Evolutionary conservation across 257 asterid genomes (phyloP), one percentile per base, ranked within the genome.

Genomic region (Gynochthodes officinalis): DNA sequence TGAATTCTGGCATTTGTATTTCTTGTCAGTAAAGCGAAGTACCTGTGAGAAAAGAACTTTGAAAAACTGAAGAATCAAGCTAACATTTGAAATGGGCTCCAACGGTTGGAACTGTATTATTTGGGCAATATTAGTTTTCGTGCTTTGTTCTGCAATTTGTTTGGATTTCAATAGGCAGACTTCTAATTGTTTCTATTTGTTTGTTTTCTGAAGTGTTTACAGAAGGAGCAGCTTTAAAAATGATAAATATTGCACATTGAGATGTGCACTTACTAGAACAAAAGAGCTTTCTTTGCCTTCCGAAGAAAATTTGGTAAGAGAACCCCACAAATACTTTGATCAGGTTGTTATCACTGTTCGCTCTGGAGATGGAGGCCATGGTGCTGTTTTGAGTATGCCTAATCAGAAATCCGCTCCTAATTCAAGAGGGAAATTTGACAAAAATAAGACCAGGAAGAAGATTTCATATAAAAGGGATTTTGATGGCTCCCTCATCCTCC

Each of bases 311-410:
- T 76, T 88, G 60, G 68, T 84, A 44, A 88, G 83, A 79, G 96
- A 93, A 69, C 85, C 86, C 1, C 97, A 90, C 82, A 93, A 86
- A 60, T 90, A 93, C 85, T 93, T 93, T 58, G 98, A 93, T 78
- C 93, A 93, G 78, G 98, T 85, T 66, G 78, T 84, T 55, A 86
- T 93, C 74, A 84, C 92, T 19, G 94, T 93, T 71, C 92, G 97
- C 49, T 85, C 96, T 27, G 98, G 98, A 68, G 98, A 93, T 76
- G 98, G 98, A 40, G 98, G 98, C 57, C 96, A 93, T 65, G 98
- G 98, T 46, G 83, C 94, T 16, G 54, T 88, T 77, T 91, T 93
- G 66, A 81, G 72, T 65, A 78, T 90, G 78, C 97, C 96, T 4
- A 85, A 71, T 76, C 85, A 75, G 72, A 85, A 59, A 64, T 64